Base-by-base conservation (phyloP, 257 asterid genomes). In the Nicotiana undulata region DNA sequence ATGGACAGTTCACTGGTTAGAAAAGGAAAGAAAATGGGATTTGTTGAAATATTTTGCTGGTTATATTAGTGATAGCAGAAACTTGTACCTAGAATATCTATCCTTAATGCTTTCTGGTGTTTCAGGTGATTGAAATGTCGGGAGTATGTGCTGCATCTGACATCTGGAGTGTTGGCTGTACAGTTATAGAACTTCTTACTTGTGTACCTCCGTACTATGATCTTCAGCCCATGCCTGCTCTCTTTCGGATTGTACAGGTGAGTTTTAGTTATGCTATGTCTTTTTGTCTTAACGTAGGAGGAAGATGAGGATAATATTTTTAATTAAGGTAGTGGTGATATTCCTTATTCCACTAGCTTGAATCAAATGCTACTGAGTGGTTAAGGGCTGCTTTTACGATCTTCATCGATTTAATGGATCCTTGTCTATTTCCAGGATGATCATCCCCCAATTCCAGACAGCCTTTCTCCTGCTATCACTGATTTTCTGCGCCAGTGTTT, bases 101-200 rank as follows among this genome's bases (percentile, higher is more conserved):
- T 70, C 81, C 64, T 63, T 77, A 75, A 44, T 37, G 59, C 76
- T 85, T 70, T 37, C 32, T 55, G 55, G 58, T 40, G 70, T 84
- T 85, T 81, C 90, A 96, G 99, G 99, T 94, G 81, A 94, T 96
- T 87, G 98, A 94, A 85, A 91, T 96, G 99, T 96, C 99, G 11
- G 99, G 99, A 86, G 99, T 96, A 84, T 92, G 99, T 90, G 97
- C 99, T 64, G 99, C 99, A 83, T 96, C 99, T 80, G 99, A 96
- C 87, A 94, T 96, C 84, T 96, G 99, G 99, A 94, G 99, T 89
- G 99, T 96, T 63, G 98, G 99, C 85, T 96, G 98, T 89, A 96
- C 99, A 28, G 98, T 92, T 80, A 96, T 96, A 85, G 99, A 96
- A 88, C 97, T 96, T 83, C 97, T 96, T 81, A 96, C 99, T 22